A percentile compares a stretch with the other conserved stretches of the same genome.
Evolutionary conservation across 805 yeast species (phyloP).

Genomic region (Clavispora vitiphila): DNA sequence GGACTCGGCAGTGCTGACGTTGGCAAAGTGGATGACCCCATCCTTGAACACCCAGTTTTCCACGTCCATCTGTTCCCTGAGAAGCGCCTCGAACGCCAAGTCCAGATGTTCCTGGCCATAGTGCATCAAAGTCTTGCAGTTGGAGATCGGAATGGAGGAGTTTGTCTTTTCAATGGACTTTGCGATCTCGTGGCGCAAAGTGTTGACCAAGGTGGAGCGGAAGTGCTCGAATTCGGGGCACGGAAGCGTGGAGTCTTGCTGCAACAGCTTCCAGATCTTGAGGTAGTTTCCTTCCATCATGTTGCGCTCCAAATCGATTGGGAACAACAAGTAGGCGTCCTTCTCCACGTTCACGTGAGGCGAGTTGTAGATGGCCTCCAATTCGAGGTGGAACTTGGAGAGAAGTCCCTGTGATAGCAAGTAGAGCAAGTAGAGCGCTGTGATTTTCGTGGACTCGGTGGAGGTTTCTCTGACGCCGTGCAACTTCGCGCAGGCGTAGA

Average conservation of each 20-base stretch:
- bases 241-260: conserved; percentile 51
- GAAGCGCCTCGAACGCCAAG: conserved; percentile 24
- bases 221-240: conserved; percentile 75
- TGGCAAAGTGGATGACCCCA: conserved; percentile 49
- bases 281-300: conserved; percentile 96
- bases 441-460: conserved; percentile 52
- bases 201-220: conserved; percentile 66
- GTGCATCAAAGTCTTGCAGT: conserved; percentile 77
- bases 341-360: conserved; percentile 57
- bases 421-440: conserved; percentile 70
- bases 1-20: conserved; percentile 39
- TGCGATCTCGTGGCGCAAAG: conserved; percentile 84
- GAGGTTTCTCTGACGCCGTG: conserved; percentile 35
- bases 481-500: conserved; percentile 48
- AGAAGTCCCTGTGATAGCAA: conserved; percentile 79
- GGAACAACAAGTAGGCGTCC: conserved; percentile 66
- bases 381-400: conserved; percentile 84
- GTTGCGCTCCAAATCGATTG: conserved; percentile 86
- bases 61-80: conserved; percentile 32
- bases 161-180: conserved; percentile 78
- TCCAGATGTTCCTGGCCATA: conserved; percentile 44
- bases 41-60: conserved; percentile 55
- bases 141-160: conserved; percentile 67
- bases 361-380: conserved; percentile 62
- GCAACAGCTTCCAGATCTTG: conserved; percentile 76